Evolutionary conservation across 768 basidiomycete genomes (phyloP), one percentile per base, ranked within the genome.

Genomic region (Kwoniella sp.): DNA sequence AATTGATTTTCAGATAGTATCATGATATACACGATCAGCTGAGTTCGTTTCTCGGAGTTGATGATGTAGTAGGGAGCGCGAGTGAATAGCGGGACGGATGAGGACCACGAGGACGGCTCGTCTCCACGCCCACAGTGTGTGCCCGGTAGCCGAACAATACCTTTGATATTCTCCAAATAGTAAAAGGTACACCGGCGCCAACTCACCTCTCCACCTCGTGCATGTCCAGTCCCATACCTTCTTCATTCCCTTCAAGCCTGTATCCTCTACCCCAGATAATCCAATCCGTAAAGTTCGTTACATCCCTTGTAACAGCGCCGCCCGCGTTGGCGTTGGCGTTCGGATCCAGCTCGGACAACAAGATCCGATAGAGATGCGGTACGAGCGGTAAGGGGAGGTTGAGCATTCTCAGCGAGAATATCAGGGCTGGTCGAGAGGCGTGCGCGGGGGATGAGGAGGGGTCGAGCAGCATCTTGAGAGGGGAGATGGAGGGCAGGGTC

Each of bases 311-410:
- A 72, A 88, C 92, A 0, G 87, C 87, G 59, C 87, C 85, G 45
- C 86, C 84, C 86, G 85, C 57, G 63, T 89, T 91, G 55, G 89
- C 87, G n/a, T n/a, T n/a, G 55, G 85, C 83, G 2, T 90, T 90
- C 82, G 84, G 87, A 38, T 87, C 83, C n/a, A 96, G 83, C 79
- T 99, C 95, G 53, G 90, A 87, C 0, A 84, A 82, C 25, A 98
- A 84, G 90, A 97, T 93, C 50, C 84, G 84, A 80, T 94, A 97
- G 88, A 96, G 89, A 0, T 92, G 93, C 4, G 93, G 90, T 9
- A 94, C 85, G 37, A 93, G 87, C 72, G 97, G 92, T 15, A 93
- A 89, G 0, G 95, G 95, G 88, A 99, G 94, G 79, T 98, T 99
- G 70, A 96, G 85, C 56, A 98, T 83, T 0, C 95, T 85, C 79